Percentiles rank a stretch among this genome's conserved stretches.
phyloP scores from a whole-genome alignment of 805 yeast genomes.

The Isabelozyma gotoi region DNA sequence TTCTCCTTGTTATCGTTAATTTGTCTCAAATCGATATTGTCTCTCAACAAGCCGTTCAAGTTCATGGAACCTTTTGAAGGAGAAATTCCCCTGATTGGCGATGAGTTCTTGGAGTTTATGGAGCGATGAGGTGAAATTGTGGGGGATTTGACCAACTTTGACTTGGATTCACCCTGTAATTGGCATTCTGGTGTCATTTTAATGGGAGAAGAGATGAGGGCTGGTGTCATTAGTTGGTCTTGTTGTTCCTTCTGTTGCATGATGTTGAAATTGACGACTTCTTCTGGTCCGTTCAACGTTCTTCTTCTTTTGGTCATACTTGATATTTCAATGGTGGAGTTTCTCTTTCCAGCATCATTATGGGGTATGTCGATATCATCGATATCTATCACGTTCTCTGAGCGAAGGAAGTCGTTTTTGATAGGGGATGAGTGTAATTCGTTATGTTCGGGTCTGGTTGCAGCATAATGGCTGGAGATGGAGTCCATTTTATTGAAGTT shows the following conservation, averaged over 20 bases:
- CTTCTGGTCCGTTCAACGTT: conserved; percentile 44
- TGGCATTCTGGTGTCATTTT: conserved; percentile 1
- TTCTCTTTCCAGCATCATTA: conserved; percentile 8
- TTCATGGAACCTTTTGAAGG: conserved; percentile 43
- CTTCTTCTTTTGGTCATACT: conserved; percentile 32
- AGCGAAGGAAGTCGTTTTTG: conserved; percentile 23
- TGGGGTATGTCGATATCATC: conserved; percentile 1
- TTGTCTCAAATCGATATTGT: conserved; percentile 1
- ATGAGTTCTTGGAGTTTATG: conserved; percentile 1
- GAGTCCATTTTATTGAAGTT: conserved; percentile 48
- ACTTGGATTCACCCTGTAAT: background rate
- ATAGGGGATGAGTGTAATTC: conserved; percentile 17
- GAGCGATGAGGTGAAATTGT: background rate
- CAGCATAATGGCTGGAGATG: conserved; percentile 48
- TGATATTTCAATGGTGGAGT: conserved; percentile 8
- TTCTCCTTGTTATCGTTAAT: conserved; percentile 2
- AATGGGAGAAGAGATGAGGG: conserved; percentile 3
- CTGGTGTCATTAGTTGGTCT: too few relatives aligned
- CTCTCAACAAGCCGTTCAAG: conserved; percentile 29
- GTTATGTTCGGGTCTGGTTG: conserved; percentile 18
- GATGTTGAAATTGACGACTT: conserved; percentile 15
- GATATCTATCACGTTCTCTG: conserved; percentile 2
- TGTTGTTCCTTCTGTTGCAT: background rate
- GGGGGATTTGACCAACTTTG: background rate
- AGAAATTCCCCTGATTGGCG: conserved; percentile 31